phyloP scores from a whole-genome alignment of 495 filamentous ascomycete genomes.

The Aspergillus bertholletiae region DNA sequence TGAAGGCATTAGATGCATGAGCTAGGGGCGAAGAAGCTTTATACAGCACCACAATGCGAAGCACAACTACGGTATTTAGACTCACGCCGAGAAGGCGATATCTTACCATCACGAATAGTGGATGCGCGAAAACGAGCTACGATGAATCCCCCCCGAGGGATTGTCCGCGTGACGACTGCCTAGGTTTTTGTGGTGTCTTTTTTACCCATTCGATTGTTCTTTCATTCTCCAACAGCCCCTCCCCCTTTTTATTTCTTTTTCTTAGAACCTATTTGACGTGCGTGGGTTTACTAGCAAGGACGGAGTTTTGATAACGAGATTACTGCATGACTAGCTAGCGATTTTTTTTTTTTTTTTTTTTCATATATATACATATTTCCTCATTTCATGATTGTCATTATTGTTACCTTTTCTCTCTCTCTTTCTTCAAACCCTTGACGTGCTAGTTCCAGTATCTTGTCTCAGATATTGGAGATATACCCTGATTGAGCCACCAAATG shows the following conservation, averaged over 20 bases:
- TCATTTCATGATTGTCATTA: neutral
- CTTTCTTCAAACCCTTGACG: too few species aligned
- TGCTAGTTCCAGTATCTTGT: too few species aligned
- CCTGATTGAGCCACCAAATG: neutral
- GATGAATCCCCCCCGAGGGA: constrained; percentile 1
- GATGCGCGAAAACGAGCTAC: constrained; percentile 18
- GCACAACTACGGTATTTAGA: constrained; percentile 33
- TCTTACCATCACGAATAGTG: constrained; percentile 22
- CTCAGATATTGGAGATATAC: neutral
- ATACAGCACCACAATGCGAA: constrained; percentile 35
- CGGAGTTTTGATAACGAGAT: neutral
- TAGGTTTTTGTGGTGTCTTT: constrained; percentile 5
- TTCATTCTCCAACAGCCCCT: neutral
- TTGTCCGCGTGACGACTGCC: neutral
- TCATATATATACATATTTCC: neutral
- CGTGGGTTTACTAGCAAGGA: neutral
- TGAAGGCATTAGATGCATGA: constrained; percentile 31
- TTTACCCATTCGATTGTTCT: neutral
- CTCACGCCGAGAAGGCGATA: constrained; percentile 15
- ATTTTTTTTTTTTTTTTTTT: constrained; percentile 3
- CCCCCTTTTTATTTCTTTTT: neutral
- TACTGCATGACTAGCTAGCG: neutral
- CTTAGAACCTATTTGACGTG: too few species aligned
- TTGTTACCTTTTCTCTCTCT: neutral
- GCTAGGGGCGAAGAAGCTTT: constrained; percentile 29